These are phyloP conservation scores for Saccharomycopsis phalli DNA, from an alignment of 1,139 yeast genomes.

Conservation along the genomic window DNA sequence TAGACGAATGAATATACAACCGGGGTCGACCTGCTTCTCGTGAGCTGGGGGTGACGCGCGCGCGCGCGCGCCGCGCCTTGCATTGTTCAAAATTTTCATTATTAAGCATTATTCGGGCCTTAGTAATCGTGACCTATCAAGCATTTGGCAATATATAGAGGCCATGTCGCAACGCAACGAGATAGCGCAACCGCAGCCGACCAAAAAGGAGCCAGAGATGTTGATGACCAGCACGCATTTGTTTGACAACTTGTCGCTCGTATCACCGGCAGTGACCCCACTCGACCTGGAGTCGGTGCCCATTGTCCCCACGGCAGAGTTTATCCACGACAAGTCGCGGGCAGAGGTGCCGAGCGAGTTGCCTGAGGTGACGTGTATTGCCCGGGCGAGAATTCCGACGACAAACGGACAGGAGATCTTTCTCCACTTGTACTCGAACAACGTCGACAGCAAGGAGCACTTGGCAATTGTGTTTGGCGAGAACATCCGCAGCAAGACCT, in stretches of 20 bases:
- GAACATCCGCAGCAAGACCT: slow-evolving; percentile 67
- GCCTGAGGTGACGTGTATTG: slow-evolving; percentile 80
- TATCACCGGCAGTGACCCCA: slow-evolving; percentile 25
- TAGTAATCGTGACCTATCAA: background rate
- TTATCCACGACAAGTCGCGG: slow-evolving; percentile 25
- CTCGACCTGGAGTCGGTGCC: slow-evolving; percentile 25
- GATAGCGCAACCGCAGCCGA: slow-evolving; percentile 1
- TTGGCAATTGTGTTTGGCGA: slow-evolving; percentile 96
- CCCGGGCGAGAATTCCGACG: slow-evolving; percentile 91
- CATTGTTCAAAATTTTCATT: background rate
- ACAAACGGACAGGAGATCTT: slow-evolving; percentile 89
- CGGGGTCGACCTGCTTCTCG: background rate
- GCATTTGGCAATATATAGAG: background rate
- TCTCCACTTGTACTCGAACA: slow-evolving; percentile 78
- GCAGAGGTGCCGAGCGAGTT: slow-evolving; percentile 30
- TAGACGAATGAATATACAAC: background rate
- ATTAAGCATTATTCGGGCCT: background rate
- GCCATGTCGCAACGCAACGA: background rate
- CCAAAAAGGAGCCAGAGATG: background rate
- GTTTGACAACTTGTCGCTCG: slow-evolving; percentile 22
- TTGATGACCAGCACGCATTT: background rate
- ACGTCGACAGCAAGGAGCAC: slow-evolving; percentile 87
- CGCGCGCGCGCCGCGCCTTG: background rate
- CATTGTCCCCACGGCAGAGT: slow-evolving; percentile 19
- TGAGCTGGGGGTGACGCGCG: background rate